Percentiles rank a stretch among this genome's conserved stretches.
Conservation (phyloP, 2,329 filamentous ascomycete species). For the Cryphonectria nitschkei region DNA sequence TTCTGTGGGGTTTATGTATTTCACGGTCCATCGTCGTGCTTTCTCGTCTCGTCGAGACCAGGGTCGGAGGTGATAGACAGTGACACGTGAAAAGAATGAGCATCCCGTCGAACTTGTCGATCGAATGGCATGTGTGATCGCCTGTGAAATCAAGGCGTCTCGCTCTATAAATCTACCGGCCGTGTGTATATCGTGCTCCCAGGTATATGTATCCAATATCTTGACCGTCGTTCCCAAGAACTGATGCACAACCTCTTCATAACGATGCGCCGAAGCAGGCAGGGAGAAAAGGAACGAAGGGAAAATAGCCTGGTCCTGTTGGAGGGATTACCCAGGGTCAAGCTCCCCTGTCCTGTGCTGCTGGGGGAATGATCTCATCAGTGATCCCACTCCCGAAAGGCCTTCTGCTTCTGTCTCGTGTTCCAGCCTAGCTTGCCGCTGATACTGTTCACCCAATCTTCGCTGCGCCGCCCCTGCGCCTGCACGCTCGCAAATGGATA, state of each 20-base stretch:
- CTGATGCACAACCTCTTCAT: not conserved
- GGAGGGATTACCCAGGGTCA: not conserved
- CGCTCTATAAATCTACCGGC: slow-evolving; percentile 9
- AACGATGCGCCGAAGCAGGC: not conserved
- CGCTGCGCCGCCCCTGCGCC: slow-evolving; percentile 67
- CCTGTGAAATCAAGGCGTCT: not conserved
- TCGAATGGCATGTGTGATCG: not conserved
- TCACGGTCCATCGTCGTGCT: not conserved
- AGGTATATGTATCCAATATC: not conserved
- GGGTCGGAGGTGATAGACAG: not conserved
- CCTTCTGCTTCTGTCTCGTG: slow-evolving; percentile 76
- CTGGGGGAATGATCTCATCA: not conserved
- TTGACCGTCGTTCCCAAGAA: not conserved
- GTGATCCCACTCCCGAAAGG: slow-evolving; percentile 51
- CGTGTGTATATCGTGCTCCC: not conserved
- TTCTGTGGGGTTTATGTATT: not conserved
- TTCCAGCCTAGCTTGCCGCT: slow-evolving; percentile 82
- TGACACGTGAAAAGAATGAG: not conserved
- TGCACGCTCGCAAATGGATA: slow-evolving; percentile 82
- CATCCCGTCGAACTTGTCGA: not conserved
- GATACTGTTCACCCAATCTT: slow-evolving; percentile 84
- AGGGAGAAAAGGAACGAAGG: not conserved
- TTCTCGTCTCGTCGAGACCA: not conserved
- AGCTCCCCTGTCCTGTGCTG: not conserved
- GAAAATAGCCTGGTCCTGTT: not conserved